Percentiles rank a stretch among this genome's conserved stretches.
phyloP scores from a whole-genome alignment of 192 early-diverging fungal species.

The Entomortierella beljakovae region DNA sequence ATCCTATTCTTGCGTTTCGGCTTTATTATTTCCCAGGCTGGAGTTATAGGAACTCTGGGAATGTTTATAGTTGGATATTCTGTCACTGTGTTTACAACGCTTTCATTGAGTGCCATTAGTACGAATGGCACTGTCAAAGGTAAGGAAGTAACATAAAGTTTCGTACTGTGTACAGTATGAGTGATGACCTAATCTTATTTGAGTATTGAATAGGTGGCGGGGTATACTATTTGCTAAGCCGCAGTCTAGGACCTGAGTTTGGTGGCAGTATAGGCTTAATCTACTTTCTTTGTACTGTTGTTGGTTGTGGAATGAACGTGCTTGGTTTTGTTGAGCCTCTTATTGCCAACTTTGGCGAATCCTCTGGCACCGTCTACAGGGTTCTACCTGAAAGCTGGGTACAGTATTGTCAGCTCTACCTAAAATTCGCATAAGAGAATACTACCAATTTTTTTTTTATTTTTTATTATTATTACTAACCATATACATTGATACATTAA shows the following conservation, averaged over 20 bases:
- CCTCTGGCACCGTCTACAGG: conserved; percentile 58
- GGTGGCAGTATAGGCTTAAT: conserved; percentile 78
- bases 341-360: conserved; percentile 70
- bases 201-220: conserved; percentile 62
- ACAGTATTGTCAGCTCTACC: too few species aligned
- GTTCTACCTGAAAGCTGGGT: conserved; percentile 66
- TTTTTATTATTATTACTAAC: not conserved
- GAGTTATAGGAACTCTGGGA: conserved; percentile 68
- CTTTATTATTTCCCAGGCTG: conserved; percentile 72
- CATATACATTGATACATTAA: not conserved
- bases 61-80: conserved; percentile 70
- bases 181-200: too few species aligned
- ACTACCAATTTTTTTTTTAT: not conserved
- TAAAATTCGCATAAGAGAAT: too few species aligned
- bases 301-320: conserved; percentile 70
- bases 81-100: conserved; percentile 72
- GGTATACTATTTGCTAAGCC: conserved; percentile 75
- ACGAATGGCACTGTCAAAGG: conserved; percentile 73
- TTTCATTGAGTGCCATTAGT: conserved; percentile 76
- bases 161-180: too few species aligned
- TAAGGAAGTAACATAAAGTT: conserved; percentile 5
- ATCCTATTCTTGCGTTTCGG: conserved; percentile 78
- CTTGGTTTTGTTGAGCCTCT: conserved; percentile 76
- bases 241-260: conserved; percentile 78
- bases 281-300: conserved; percentile 69